Percentiles rank a stretch among this genome's conserved stretches.
These are phyloP conservation scores for Vitis vinifera DNA, from an alignment of 164 flowering plant genomes.

Conservation along the genomic window ASM3070453v1 NC_081823.1:2149001-2149500, in stretches of 20 bases:
- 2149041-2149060: too few species aligned
- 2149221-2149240: conserved; percentile 93
- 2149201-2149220: conserved; percentile 84
- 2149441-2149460: conserved; percentile 11
- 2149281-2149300: conserved; percentile 53
- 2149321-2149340: conserved; percentile 17
- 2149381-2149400: conserved; percentile 20
- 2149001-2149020: too few species aligned
- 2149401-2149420: conserved; percentile 17
- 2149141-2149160: conserved; percentile 37
- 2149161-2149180: conserved; percentile 87
- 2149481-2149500: conserved; percentile 24
- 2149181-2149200: conserved; percentile 87
- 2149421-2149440: conserved; percentile 8
- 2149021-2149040: too few species aligned
- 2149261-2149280: conserved; percentile 54
- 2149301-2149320: conserved; percentile 63
- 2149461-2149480: conserved; percentile 19
- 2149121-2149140: not conserved
- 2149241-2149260: conserved; percentile 73
- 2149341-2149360: conserved; percentile 35
- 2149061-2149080: too few species aligned
- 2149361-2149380: conserved; percentile 21
- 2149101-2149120: not conserved
- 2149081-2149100: not conserved